phyloP scores from a whole-genome alignment of 2,329 filamentous ascomycete species.

The Elsinoe fawcettii region DNA sequence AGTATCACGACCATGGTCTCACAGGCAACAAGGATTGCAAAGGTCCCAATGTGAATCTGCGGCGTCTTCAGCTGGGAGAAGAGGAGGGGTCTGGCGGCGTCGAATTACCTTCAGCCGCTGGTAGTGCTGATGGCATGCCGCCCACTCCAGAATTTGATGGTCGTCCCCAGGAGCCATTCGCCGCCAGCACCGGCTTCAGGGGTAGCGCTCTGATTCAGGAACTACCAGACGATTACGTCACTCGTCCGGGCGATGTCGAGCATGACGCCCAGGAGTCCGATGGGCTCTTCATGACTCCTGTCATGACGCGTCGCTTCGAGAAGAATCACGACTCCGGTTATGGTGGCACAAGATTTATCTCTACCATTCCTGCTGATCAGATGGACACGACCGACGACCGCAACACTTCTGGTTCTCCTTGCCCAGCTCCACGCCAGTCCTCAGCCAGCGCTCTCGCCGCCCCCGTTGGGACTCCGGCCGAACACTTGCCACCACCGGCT shows the following conservation, averaged over 20 bases:
- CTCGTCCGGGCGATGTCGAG: not conserved
- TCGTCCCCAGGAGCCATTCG: not conserved
- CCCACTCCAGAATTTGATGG: too few species aligned
- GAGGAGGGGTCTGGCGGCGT: not conserved
- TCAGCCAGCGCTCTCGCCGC: not conserved
- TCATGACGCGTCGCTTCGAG: not conserved
- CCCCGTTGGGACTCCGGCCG: not conserved
- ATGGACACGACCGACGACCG: not conserved
- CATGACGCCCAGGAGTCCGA: not conserved
- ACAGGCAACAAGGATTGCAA: not conserved
- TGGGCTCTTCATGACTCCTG: not conserved
- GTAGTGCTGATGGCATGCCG: too few species aligned
- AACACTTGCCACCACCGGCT: not conserved
- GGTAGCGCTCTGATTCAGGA: not conserved
- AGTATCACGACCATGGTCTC: conserved; percentile 12
- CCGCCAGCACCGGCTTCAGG: too few species aligned
- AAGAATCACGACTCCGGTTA: not conserved
- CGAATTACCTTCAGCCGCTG: not conserved
- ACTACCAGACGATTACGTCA: not conserved
- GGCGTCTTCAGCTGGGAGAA: not conserved
- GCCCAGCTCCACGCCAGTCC: not conserved
- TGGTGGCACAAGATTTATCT: not conserved
- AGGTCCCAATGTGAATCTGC: not conserved
- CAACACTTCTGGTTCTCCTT: not conserved
- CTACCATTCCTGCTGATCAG: not conserved